Evolutionary conservation across 768 basidiomycete genomes (phyloP).

Genomic region (Tricholoma sp.): DNA sequence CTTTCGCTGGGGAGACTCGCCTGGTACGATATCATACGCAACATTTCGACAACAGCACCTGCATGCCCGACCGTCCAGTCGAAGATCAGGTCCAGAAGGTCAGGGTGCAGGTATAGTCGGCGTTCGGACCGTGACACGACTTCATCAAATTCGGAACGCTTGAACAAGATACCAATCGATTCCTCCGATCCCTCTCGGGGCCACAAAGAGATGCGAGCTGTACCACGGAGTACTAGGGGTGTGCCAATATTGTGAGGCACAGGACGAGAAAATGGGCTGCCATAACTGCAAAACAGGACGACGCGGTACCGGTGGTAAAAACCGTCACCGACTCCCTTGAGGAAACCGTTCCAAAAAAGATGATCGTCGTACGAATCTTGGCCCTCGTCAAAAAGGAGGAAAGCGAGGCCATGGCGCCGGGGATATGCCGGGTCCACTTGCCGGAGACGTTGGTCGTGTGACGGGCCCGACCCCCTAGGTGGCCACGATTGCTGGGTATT

Average conservation of each 20-base stretch:
- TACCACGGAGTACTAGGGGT: not conserved
- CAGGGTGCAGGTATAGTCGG: not conserved
- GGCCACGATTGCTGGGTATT: not conserved
- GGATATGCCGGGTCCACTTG: not conserved
- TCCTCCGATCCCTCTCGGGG: slow-evolving; percentile 1
- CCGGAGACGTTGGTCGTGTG: not conserved
- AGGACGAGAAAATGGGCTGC: not conserved
- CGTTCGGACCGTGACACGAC: slow-evolving; percentile 4
- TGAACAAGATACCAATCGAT: slow-evolving; percentile 12
- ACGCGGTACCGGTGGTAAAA: not conserved
- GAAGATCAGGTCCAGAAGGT: slow-evolving; percentile 9
- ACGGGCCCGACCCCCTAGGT: not conserved
- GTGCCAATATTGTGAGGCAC: not conserved
- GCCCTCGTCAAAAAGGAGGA: not conserved
- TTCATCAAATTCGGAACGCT: slow-evolving; percentile 10
- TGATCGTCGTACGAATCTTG: not conserved
- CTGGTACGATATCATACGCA: slow-evolving; percentile 1
- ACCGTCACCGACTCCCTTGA: not conserved
- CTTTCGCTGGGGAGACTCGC: not conserved
- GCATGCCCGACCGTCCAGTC: slow-evolving; percentile 12
- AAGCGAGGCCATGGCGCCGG: not conserved
- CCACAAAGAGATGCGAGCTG: slow-evolving; percentile 1
- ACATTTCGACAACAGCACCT: slow-evolving; percentile 10
- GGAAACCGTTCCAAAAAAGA: not conserved
- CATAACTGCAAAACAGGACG: not conserved